These are phyloP conservation scores for Diaporthe humulicola DNA, from an alignment of 2,329 filamentous ascomycete species.

Conservation along the genomic window DNA sequence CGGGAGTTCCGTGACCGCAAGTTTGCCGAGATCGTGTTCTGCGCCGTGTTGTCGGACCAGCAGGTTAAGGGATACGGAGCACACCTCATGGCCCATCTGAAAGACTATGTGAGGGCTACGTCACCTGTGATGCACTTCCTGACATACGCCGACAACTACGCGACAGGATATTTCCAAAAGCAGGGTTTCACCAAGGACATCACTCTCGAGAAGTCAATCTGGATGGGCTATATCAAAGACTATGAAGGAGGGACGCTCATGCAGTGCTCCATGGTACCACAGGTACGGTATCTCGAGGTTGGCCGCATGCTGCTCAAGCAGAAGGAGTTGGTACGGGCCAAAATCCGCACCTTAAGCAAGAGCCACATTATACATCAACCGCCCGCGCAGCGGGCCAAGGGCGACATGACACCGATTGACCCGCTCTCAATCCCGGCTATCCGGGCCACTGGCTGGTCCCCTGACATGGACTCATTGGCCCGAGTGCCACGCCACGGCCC, in stretches of 20 bases:
- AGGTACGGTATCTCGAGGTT: slow-evolving; percentile 92
- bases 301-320: slow-evolving; percentile 97
- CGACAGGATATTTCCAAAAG: slow-evolving; percentile 99
- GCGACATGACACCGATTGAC: slow-evolving; percentile 80
- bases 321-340: slow-evolving; percentile 94
- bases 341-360: slow-evolving; percentile 86
- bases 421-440: slow-evolving; percentile 90
- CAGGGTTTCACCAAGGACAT: slow-evolving; percentile 99
- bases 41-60: slow-evolving; percentile 96
- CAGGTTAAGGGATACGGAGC: slow-evolving; percentile 99
- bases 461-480: slow-evolving; percentile 97
- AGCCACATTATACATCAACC: slow-evolving; percentile 90
- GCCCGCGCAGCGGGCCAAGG: slow-evolving; percentile 83
- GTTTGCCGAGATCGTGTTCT: slow-evolving; percentile 99
- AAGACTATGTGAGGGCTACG: slow-evolving; percentile 95
- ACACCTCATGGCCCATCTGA: slow-evolving; percentile 97
- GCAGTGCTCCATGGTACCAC: slow-evolving; percentile 98
- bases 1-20: slow-evolving; percentile 91
- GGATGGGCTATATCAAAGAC: slow-evolving; percentile 99
- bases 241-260: slow-evolving; percentile 99
- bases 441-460: slow-evolving; percentile 92
- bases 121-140: slow-evolving; percentile 99
- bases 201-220: slow-evolving; percentile 87
- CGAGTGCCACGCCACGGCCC: slow-evolving; percentile 95
- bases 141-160: slow-evolving; percentile 98